Conservation (phyloP, 371 early-diverging fungal species). For the Capniomyces stellatus region DNA sequence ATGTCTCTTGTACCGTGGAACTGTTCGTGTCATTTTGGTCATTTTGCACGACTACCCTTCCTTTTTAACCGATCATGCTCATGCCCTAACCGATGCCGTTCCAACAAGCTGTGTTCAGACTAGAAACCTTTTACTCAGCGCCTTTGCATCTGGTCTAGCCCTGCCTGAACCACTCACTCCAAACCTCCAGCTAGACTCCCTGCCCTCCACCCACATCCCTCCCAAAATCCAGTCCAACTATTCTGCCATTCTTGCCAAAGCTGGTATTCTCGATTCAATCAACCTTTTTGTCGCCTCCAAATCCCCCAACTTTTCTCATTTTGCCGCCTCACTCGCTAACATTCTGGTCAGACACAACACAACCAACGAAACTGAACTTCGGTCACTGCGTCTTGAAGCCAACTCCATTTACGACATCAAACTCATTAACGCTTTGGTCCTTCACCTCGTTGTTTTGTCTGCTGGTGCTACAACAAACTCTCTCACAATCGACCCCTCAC, state of each 20-base stretch:
- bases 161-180: constrained; percentile 94
- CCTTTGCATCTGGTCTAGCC: constrained; percentile 87
- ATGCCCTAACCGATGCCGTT: constrained; percentile 79
- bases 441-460: constrained; percentile 74
- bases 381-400: constrained; percentile 8
- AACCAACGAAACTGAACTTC: constrained; percentile 5
- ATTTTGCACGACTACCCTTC: constrained; percentile 96
- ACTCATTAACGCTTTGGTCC: constrained; percentile 69
- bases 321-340: neutral
- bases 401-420: constrained; percentile 54
- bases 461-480: constrained; percentile 24
- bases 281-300: neutral
- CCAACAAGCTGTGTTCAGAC: constrained; percentile 88
- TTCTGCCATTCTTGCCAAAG: constrained; percentile 31
- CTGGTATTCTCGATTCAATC: constrained; percentile 21
- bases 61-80: constrained; percentile 84
- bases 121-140: constrained; percentile 83
- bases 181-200: constrained; percentile 75
- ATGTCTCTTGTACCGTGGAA: constrained; percentile 73
- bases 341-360: neutral
- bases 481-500: constrained; percentile 8
- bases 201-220: constrained; percentile 59
- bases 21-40: constrained; percentile 75
- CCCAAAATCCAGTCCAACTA: constrained; percentile 79
- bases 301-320: neutral